phyloP scores from a whole-genome alignment of 371 early-diverging fungal genomes.

The Pancytospora epiphaga region DNA sequence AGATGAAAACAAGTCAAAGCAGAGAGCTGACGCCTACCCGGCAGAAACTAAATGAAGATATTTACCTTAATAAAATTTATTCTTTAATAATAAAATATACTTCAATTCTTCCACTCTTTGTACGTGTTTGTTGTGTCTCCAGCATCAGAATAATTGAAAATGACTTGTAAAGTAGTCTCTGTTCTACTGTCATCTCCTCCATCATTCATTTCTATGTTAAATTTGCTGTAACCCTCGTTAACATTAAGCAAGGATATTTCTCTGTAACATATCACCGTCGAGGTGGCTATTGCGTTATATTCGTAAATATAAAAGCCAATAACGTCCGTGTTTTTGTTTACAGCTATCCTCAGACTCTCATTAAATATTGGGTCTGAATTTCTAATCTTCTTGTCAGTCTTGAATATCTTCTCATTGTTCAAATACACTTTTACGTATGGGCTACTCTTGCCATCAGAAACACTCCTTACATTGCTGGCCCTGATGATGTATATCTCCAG shows the following conservation, averaged over 20 bases:
- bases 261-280: conserved; percentile 29
- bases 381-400: conserved; percentile 27
- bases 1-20: too few relatives aligned
- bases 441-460: conserved; percentile 18
- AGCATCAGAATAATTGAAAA: conserved; percentile 32
- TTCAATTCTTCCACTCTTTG: background rate
- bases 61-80: too few relatives aligned
- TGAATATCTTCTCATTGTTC: conserved; percentile 49
- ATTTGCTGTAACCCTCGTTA: conserved; percentile 41
- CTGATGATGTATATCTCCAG: conserved; percentile 48
- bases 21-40: too few relatives aligned
- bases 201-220: conserved; percentile 41
- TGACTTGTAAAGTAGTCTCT: conserved; percentile 21
- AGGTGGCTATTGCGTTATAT: conserved; percentile 31
- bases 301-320: conserved; percentile 46
- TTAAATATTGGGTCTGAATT: conserved; percentile 45
- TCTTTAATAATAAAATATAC: background rate
- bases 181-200: conserved; percentile 20
- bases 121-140: background rate
- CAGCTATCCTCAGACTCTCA: conserved; percentile 38
- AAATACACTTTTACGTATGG: conserved; percentile 48
- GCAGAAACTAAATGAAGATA: too few relatives aligned
- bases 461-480: conserved; percentile 29
- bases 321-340: conserved; percentile 40
- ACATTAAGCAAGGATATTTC: conserved; percentile 52